Base-by-base conservation (phyloP, 306 rosid genomes). In the Pterocarpus santalinus region DNA sequence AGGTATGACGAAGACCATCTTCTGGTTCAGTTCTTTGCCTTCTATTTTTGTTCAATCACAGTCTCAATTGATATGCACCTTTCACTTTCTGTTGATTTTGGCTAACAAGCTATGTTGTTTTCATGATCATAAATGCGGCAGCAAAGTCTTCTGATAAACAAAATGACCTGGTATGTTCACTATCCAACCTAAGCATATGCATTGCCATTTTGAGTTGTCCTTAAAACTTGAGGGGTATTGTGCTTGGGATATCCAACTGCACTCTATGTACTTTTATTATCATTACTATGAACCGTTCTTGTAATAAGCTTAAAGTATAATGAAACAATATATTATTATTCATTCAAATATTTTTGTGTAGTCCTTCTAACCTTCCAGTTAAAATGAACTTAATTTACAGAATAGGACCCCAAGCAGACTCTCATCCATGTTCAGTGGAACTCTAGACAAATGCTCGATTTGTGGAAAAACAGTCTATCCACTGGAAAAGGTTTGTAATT, bases 401-500 rank as follows among this genome's bases (percentile, higher is more conserved):
- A 64, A 85, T 1, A 91, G 90, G 87, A 65, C 92, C 7, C 97
- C 99, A 0, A 91, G 89, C 86, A 89, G 89, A 68, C 85, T 93
- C 63, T 93, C 98, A 4, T 85, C 94, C 80, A 35, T 95, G 92
- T 95, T 95, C 85, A 84, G 85, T 82, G 99, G 99, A 80, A 95
- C 99, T 69, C 93, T 83, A 69, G 99, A 95, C 90, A 95, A 93
- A 84, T 95, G 99, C 62, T 82, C 97, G 3, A 87, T 86, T 72
- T 95, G 99, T 87, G 53, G 88, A 28, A 93, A 95, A 65, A 95
- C 99, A n/a, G 98, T 95, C 46, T 95, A 95, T 90, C 99, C 98
- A 1, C 86, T 95, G 63, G 99, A 95, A 80, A 95, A 95, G 98
- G 99, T 95, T 62, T 46, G 85, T 81, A 13, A 28, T 47, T 65